phyloP scores from a whole-genome alignment of 495 filamentous ascomycete species.

The Talaromyces trachyspermus region DNA sequence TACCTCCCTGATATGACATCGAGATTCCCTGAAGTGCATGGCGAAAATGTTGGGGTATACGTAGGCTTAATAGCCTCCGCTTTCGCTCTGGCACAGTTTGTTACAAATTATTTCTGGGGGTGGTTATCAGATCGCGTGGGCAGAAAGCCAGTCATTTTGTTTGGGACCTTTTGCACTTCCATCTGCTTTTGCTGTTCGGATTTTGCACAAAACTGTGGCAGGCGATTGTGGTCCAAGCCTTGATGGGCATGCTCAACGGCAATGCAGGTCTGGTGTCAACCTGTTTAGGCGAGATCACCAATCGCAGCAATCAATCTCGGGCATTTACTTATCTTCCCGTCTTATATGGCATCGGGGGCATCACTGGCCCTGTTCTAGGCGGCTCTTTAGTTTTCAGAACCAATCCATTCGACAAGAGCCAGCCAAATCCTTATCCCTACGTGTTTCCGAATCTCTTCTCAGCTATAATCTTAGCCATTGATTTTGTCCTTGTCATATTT shows the following conservation, averaged over 20 bases:
- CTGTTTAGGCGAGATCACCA: slow-evolving; percentile 89
- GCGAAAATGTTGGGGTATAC: slow-evolving; percentile 70
- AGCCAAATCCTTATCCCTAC: slow-evolving; percentile 66
- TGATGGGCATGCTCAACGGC: slow-evolving; percentile 91
- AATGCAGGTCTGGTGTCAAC: slow-evolving; percentile 86
- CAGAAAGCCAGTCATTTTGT: slow-evolving; percentile 84
- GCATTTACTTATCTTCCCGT: slow-evolving; percentile 91
- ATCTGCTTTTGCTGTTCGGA: slow-evolving; percentile 80
- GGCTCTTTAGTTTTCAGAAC: slow-evolving; percentile 63
- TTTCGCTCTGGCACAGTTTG: slow-evolving; percentile 87
- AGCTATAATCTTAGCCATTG: slow-evolving; percentile 61
- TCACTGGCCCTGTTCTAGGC: slow-evolving; percentile 87
- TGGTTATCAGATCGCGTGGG: slow-evolving; percentile 83
- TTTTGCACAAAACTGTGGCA: slow-evolving; percentile 78
- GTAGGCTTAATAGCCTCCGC: slow-evolving; percentile 83
- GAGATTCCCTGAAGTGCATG: slow-evolving; percentile 71
- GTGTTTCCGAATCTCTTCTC: slow-evolving; percentile 74
- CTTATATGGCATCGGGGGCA: slow-evolving; percentile 86
- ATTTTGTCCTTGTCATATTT: slow-evolving; percentile 62
- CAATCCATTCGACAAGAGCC: slow-evolving; percentile 44
- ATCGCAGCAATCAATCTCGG: slow-evolving; percentile 83
- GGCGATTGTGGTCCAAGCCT: slow-evolving; percentile 71
- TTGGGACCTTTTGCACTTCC: slow-evolving; percentile 77
- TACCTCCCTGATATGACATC: slow-evolving; percentile 91
- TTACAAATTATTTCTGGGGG: slow-evolving; percentile 91